Percentiles rank a stretch among this genome's conserved stretches.
Evolutionary conservation across 129 eudicot species (phyloP).

Genomic region (Pittosporum tobira): DNA sequence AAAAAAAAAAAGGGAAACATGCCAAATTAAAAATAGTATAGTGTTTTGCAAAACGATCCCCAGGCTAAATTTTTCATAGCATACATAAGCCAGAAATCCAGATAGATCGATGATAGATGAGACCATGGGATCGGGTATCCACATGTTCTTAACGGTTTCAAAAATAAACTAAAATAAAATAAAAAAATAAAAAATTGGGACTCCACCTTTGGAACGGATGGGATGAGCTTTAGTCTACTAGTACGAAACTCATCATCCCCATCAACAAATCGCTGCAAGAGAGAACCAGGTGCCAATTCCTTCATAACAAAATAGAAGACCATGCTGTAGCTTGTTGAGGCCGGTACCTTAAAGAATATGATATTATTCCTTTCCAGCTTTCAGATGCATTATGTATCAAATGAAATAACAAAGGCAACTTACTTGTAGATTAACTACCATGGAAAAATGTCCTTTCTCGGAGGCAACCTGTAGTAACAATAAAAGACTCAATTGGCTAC

Average conservation of each 20-base stretch:
- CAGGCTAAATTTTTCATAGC: too few species aligned
- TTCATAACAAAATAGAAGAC: slow-evolving; percentile 77
- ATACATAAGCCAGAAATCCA: too few species aligned
- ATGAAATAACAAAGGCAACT: slow-evolving; percentile 23
- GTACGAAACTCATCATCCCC: slow-evolving; percentile 99
- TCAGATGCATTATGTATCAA: slow-evolving; percentile 6
- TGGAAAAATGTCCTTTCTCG: slow-evolving; percentile 75
- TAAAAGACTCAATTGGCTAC: too few species aligned
- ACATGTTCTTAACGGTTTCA: neutral
- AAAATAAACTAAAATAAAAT: neutral
- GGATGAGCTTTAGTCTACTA: slow-evolving; percentile 90
- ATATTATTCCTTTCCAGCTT: slow-evolving; percentile 5
- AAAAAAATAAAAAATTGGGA: neutral
- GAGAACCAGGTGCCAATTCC: slow-evolving; percentile 70
- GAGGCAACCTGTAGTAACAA: slow-evolving; percentile 98
- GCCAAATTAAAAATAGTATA: neutral
- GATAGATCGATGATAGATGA: too few species aligned
- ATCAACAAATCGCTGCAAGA: slow-evolving; percentile 87
- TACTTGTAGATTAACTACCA: slow-evolving; percentile 85
- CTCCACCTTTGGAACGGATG: slow-evolving; percentile 82
- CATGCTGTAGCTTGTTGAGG: slow-evolving; percentile 95
- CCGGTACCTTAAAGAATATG: slow-evolving; percentile 65
- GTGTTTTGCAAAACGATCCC: too few species aligned
- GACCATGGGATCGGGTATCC: too few species aligned
- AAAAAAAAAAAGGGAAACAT: neutral